Percentiles rank a stretch among this genome's conserved stretches.
phyloP scores from a whole-genome alignment of 306 rosid genomes.

The Rosa chinensis region DNA sequence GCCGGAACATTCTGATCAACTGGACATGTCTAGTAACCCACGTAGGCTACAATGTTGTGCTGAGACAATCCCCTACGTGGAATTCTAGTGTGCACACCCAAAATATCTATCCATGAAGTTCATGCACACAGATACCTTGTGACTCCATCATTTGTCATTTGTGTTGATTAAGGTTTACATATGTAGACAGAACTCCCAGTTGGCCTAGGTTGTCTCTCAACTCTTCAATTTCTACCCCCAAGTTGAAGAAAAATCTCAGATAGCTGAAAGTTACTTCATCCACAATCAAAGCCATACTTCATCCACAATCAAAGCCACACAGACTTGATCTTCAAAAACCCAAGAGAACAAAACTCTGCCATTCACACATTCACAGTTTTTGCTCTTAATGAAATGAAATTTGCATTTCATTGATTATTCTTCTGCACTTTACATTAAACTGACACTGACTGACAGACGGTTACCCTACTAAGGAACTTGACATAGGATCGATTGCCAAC shows the following conservation, averaged over 20 bases:
- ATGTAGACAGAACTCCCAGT: neutral
- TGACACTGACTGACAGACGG: slow-evolving; percentile 12
- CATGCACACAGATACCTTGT: neutral
- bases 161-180: neutral
- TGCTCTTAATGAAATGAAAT: neutral
- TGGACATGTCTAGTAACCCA: slow-evolving; percentile 32
- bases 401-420: slow-evolving; percentile 13
- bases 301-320: slow-evolving; percentile 33
- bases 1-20: neutral
- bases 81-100: slow-evolving; percentile 31
- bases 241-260: neutral
- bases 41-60: slow-evolving; percentile 26
- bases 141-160: neutral
- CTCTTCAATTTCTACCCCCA: neutral
- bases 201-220: slow-evolving; percentile 4
- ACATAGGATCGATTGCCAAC: slow-evolving; percentile 37
- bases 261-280: slow-evolving; percentile 11
- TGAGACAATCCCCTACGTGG: slow-evolving; percentile 40
- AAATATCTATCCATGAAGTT: neutral
- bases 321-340: slow-evolving; percentile 34
- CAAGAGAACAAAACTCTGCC: slow-evolving; percentile 9
- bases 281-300: neutral
- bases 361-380: slow-evolving; percentile 15
- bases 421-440: slow-evolving; percentile 25
- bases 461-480: slow-evolving; percentile 1